These are phyloP conservation scores for Cladosporium sp. DNA, from an alignment of 2,329 filamentous ascomycete species.

Conservation along the genomic window DNA sequence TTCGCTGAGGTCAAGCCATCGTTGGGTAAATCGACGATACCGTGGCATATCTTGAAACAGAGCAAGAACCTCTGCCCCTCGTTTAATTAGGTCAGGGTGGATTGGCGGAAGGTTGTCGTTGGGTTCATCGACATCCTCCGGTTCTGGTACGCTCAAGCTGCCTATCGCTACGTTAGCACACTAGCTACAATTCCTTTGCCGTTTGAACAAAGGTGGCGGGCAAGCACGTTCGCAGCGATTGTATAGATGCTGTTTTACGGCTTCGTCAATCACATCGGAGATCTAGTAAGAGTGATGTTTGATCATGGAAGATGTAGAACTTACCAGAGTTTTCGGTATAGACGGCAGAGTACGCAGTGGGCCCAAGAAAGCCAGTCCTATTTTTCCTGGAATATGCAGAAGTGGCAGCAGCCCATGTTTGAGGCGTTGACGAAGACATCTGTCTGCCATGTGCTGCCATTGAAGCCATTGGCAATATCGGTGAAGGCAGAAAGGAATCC, in stretches of 20 bases:
- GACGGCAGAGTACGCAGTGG: slow-evolving; percentile 32
- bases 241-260: no score
- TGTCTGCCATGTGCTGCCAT: slow-evolving; percentile 16
- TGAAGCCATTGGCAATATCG: slow-evolving; percentile 12
- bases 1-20: slow-evolving; percentile 33
- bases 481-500: slow-evolving; percentile 1
- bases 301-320: background rate
- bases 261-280: no score
- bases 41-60: slow-evolving; percentile 30
- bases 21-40: slow-evolving; percentile 26
- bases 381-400: slow-evolving; percentile 25
- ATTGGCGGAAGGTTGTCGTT: slow-evolving; percentile 24
- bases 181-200: no score
- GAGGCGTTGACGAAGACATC: slow-evolving; percentile 18
- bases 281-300: no score
- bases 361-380: slow-evolving; percentile 30
- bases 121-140: slow-evolving; percentile 22
- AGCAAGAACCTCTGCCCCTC: slow-evolving; percentile 30
- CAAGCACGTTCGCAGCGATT: no score
- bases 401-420: slow-evolving; percentile 20
- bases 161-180: slow-evolving; percentile 1
- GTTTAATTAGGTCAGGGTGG: slow-evolving; percentile 28
- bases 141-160: slow-evolving; percentile 21
- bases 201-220: no score
- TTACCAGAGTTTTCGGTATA: slow-evolving; percentile 27